phyloP scores from a whole-genome alignment of 1,139 yeast species.

The Suhomyces taliae region DNA sequence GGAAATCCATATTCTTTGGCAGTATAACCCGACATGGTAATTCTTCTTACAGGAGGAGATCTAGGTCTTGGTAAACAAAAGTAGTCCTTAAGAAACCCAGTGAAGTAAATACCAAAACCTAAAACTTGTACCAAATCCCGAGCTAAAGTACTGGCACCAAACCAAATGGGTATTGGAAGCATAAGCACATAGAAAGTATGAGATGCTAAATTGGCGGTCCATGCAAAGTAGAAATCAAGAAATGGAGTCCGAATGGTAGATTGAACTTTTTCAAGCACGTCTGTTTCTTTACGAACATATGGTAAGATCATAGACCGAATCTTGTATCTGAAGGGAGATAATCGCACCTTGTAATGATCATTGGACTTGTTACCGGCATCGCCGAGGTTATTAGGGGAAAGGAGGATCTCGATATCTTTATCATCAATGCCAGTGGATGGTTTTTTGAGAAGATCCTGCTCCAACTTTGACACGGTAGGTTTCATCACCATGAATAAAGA shows the following conservation, averaged over 20 bases:
- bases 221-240: slow-evolving; percentile 77
- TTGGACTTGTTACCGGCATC: slow-evolving; percentile 77
- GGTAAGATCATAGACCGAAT: slow-evolving; percentile 60
- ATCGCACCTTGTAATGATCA: slow-evolving; percentile 60
- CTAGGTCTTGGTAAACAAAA: slow-evolving; percentile 89
- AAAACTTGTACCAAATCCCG: slow-evolving; percentile 74
- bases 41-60: slow-evolving; percentile 88
- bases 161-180: slow-evolving; percentile 86
- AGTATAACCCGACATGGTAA: slow-evolving; percentile 86
- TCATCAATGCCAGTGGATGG: slow-evolving; percentile 13
- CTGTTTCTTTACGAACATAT: slow-evolving; percentile 66
- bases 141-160: slow-evolving; percentile 60
- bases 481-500: background rate
- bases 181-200: slow-evolving; percentile 91
- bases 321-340: slow-evolving; percentile 60
- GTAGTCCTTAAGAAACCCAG: slow-evolving; percentile 79
- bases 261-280: slow-evolving; percentile 60
- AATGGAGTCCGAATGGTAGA: slow-evolving; percentile 44
- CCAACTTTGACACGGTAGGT: slow-evolving; percentile 9
- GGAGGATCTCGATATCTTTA: slow-evolving; percentile 16
- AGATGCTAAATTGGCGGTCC: slow-evolving; percentile 87
- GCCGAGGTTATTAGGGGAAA: slow-evolving; percentile 16
- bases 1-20: slow-evolving; percentile 96
- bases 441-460: slow-evolving; percentile 10
- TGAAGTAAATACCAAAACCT: slow-evolving; percentile 80